Conservation (phyloP, 2,329 filamentous ascomycete genomes). For the Arthrobotrys megalospora region DNA sequence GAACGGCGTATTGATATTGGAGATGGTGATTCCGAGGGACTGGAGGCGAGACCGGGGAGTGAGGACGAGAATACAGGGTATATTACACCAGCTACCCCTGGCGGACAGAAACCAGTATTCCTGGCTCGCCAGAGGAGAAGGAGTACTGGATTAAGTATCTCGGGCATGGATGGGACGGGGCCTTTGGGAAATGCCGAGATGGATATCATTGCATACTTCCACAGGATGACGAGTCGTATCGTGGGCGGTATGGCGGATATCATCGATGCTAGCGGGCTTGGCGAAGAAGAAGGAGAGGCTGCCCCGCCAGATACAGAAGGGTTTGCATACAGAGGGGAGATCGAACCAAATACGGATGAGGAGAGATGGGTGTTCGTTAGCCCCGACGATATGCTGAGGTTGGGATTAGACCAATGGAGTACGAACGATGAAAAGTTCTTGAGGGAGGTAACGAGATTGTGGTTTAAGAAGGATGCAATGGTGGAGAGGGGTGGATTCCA, state of each 20-base stretch:
- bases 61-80: slow-evolving; percentile 59
- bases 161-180: slow-evolving; percentile 56
- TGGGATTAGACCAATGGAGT: slow-evolving; percentile 87
- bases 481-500: slow-evolving; percentile 70
- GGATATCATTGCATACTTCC: slow-evolving; percentile 84
- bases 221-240: slow-evolving; percentile 79
- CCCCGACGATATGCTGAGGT: slow-evolving; percentile 76
- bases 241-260: slow-evolving; percentile 76
- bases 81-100: slow-evolving; percentile 47
- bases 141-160: slow-evolving; percentile 56
- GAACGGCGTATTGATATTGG: slow-evolving; percentile 76
- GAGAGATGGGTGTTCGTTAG: slow-evolving; percentile 72
- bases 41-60: slow-evolving; percentile 65
- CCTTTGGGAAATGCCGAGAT: slow-evolving; percentile 74
- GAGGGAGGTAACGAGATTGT: slow-evolving; percentile 74
- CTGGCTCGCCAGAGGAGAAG: slow-evolving; percentile 54
- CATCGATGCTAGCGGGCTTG: slow-evolving; percentile 70
- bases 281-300: slow-evolving; percentile 66
- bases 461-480: slow-evolving; percentile 76
- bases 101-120: slow-evolving; percentile 57
- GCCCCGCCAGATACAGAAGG: slow-evolving; percentile 51
- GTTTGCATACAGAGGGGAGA: slow-evolving; percentile 56
- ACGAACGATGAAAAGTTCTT: slow-evolving; percentile 79
- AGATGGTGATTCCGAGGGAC: slow-evolving; percentile 59
- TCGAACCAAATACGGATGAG: slow-evolving; percentile 35